Conservation (phyloP, 2,329 filamentous ascomycete genomes). For the Cercospora sp. region DNA sequence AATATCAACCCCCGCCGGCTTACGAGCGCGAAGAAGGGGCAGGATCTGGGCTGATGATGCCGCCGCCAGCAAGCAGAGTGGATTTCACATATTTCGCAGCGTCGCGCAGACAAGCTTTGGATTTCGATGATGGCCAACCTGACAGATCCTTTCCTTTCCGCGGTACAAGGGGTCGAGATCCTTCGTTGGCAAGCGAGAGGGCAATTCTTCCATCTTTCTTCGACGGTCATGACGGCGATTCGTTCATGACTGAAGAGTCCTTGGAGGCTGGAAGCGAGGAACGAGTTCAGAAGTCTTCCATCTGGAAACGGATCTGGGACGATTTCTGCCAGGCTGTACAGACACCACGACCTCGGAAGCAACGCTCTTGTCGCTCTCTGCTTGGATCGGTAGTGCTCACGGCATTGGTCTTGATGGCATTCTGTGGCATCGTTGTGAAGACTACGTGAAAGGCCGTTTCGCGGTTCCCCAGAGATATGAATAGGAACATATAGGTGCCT, state of each 20-base stretch:
- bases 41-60: background rate
- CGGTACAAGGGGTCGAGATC: background rate
- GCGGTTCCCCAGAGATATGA: too few relatives aligned
- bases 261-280: background rate
- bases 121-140: background rate
- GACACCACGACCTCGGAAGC: too few relatives aligned
- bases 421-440: too few relatives aligned
- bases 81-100: background rate
- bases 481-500: too few relatives aligned
- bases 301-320: background rate
- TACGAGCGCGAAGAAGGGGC: background rate
- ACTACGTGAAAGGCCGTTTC: too few relatives aligned
- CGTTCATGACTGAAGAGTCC: background rate
- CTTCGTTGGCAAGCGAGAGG: background rate
- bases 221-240: background rate
- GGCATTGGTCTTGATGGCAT: too few relatives aligned
- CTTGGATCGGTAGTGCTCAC: too few relatives aligned
- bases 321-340: too few relatives aligned
- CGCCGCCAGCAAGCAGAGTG: background rate
- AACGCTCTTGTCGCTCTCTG: too few relatives aligned
- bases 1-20: background rate
- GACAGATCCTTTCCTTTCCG: background rate
- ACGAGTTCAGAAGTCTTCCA: background rate
- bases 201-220: background rate
- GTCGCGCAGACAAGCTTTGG: background rate